These are phyloP conservation scores for Colletotrichum coccodes DNA, from an alignment of 2,329 filamentous ascomycete species.

Conservation along the genomic window DNA sequence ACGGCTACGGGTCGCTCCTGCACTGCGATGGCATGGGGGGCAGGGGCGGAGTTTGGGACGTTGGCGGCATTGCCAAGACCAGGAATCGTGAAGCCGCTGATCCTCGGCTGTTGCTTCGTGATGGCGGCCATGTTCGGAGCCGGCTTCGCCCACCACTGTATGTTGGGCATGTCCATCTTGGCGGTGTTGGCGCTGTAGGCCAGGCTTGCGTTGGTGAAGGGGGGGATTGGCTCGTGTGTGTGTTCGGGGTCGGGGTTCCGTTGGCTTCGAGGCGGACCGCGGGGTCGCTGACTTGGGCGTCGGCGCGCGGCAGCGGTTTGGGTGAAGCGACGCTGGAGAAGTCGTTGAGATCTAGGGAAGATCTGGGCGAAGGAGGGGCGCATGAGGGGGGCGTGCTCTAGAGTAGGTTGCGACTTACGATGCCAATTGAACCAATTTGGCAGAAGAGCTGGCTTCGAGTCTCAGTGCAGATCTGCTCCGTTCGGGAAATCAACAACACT, in stretches of 20 bases:
- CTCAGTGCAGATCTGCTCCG: not conserved
- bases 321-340: not conserved
- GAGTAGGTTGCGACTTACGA: not conserved
- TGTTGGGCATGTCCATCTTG: constrained; percentile 14
- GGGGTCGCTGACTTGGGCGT: not conserved
- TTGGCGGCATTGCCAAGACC: constrained; percentile 28
- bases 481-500: not conserved
- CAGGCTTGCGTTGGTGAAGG: not conserved
- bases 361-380: constrained; percentile 17
- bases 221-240: not conserved
- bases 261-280: not conserved
- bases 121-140: not conserved
- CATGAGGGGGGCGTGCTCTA: not conserved
- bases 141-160: constrained; percentile 31
- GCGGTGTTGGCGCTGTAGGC: not conserved
- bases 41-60: not conserved
- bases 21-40: not conserved
- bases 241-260: not conserved
- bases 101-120: constrained; percentile 4
- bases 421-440: not conserved
- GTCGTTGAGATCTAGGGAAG: constrained; percentile 11
- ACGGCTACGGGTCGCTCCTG: not conserved
- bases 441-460: not conserved
- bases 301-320: not conserved
- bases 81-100: constrained; percentile 25